These are phyloP conservation scores for Aspergillus novoparasiticus DNA, from an alignment of 2,329 filamentous ascomycete genomes.

Conservation along the genomic window DNA sequence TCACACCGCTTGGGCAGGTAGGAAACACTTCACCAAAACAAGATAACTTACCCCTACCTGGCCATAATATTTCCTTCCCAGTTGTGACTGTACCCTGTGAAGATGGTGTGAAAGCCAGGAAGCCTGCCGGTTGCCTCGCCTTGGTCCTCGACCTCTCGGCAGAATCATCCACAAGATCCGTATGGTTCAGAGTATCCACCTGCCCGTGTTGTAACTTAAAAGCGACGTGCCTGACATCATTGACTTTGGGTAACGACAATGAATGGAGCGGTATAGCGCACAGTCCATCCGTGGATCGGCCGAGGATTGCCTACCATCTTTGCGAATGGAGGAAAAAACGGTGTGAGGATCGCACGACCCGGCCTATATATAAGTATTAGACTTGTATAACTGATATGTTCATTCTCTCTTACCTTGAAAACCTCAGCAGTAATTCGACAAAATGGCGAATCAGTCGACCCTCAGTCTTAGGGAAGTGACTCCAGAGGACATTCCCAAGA, in stretches of 20 bases:
- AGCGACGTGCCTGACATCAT: not conserved
- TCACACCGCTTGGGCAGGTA: too few relatives aligned
- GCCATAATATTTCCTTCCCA: not conserved
- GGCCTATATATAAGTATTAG: not conserved
- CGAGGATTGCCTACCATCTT: not conserved
- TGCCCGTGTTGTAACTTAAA: not conserved
- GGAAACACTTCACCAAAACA: too few relatives aligned
- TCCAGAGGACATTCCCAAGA: not conserved
- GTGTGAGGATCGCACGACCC: not conserved
- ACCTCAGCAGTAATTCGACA: not conserved
- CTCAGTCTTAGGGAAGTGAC: not conserved
- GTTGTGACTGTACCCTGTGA: not conserved
- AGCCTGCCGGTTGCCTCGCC: not conserved
- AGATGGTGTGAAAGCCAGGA: not conserved
- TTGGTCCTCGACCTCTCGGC: not conserved
- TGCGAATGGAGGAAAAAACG: not conserved
- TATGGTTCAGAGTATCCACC: not conserved
- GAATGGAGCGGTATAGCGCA: not conserved
- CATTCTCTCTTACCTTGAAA: not conserved
- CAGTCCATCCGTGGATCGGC: not conserved
- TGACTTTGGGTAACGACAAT: not conserved
- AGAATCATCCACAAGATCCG: too few relatives aligned
- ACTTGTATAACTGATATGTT: not conserved
- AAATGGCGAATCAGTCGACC: not conserved
- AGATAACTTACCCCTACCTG: not conserved